Evolutionary conservation across 1,139 yeast species (phyloP).

Genomic region (Candida buenavistaensis): DNA sequence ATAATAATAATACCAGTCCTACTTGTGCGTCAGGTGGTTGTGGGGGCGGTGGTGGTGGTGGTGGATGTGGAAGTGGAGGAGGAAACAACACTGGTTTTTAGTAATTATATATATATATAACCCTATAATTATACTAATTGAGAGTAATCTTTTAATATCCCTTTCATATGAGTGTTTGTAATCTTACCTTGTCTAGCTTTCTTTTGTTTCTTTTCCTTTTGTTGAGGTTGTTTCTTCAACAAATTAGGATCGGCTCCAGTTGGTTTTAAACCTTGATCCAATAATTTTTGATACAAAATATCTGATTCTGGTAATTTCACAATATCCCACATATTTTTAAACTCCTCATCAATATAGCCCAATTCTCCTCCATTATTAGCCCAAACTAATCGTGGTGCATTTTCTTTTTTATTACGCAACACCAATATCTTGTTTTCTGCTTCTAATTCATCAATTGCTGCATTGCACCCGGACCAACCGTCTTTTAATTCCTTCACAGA

Average conservation of each 20-base stretch:
- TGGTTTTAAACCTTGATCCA: constrained; percentile 88
- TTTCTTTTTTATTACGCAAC: constrained; percentile 87
- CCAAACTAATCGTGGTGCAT: constrained; percentile 90
- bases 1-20: neutral
- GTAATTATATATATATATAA: neutral
- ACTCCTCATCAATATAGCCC: constrained; percentile 79
- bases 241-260: constrained; percentile 97
- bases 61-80: neutral
- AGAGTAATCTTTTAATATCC: constrained; percentile 84
- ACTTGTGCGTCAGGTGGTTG: constrained; percentile 3
- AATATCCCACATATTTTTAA: constrained; percentile 74
- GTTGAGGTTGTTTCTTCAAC: constrained; percentile 64
- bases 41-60: constrained; percentile 1
- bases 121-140: constrained; percentile 30
- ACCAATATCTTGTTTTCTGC: constrained; percentile 75
- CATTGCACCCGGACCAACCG: constrained; percentile 94
- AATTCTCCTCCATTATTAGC: constrained; percentile 77
- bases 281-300: constrained; percentile 69
- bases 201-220: constrained; percentile 74
- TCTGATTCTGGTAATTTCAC: constrained; percentile 80
- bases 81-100: neutral
- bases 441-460: constrained; percentile 76
- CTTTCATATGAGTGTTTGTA: constrained; percentile 95
- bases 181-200: constrained; percentile 91
- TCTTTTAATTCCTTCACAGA: constrained; percentile 88